Conservation (phyloP, 2,329 filamentous ascomycete species). For the Fusarium ramigenum region DNA sequence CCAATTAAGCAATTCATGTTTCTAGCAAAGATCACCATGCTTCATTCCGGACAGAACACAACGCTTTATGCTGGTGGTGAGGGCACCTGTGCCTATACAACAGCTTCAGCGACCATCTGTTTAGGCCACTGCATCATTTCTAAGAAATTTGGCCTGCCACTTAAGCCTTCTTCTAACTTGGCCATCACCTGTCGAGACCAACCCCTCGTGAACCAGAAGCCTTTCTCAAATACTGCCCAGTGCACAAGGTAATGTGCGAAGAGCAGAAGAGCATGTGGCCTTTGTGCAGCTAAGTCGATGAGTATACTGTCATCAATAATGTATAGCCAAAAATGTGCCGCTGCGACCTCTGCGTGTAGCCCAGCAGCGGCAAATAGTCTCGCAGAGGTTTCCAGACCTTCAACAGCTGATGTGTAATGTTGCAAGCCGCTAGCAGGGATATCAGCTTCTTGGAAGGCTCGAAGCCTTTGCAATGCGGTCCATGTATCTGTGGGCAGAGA, state of each 20-base stretch:
- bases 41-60: not conserved
- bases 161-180: slow-evolving; percentile 31
- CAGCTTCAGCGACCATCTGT: slow-evolving; percentile 23
- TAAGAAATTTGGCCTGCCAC: slow-evolving; percentile 28
- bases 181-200: slow-evolving; percentile 38
- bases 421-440: slow-evolving; percentile 28
- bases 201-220: slow-evolving; percentile 42
- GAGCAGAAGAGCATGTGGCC: slow-evolving; percentile 40
- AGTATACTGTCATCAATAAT: slow-evolving; percentile 39
- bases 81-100: not conserved
- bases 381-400: slow-evolving; percentile 23
- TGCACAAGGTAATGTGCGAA: slow-evolving; percentile 41
- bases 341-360: slow-evolving; percentile 34
- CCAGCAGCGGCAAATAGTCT: slow-evolving; percentile 38
- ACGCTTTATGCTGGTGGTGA: not conserved
- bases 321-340: slow-evolving; percentile 42
- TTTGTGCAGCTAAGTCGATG: slow-evolving; percentile 38
- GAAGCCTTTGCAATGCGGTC: slow-evolving; percentile 31
- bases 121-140: slow-evolving; percentile 39
- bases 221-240: slow-evolving; percentile 38
- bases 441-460: slow-evolving; percentile 33
- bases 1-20: not conserved
- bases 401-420: slow-evolving; percentile 34
- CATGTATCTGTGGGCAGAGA: slow-evolving; percentile 37
- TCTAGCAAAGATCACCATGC: not conserved